Evolutionary conservation across 2,329 filamentous ascomycete species (phyloP).

Genomic region (Zasmidium citrigriseum): DNA sequence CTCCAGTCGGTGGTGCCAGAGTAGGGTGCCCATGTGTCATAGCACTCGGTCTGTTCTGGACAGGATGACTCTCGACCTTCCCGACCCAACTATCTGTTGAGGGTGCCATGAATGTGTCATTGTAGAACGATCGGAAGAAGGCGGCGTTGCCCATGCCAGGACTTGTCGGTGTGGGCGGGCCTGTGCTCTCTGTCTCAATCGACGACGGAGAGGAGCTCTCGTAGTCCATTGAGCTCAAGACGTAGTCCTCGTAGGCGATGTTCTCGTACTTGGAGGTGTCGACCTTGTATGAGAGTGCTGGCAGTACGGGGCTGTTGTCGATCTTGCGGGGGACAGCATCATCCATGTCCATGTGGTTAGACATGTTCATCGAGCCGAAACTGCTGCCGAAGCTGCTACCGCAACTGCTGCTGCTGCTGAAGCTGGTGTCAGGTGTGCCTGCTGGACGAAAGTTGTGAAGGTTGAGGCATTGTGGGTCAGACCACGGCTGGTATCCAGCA

Average conservation of each 20-base stretch:
- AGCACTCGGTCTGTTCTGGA: background rate
- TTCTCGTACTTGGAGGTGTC: conserved; percentile 23
- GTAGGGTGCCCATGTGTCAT: background rate
- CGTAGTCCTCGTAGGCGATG: conserved; percentile 21
- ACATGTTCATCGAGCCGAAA: background rate
- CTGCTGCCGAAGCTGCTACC: conserved; percentile 3
- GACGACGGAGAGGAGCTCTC: conserved; percentile 24
- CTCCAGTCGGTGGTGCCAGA: background rate
- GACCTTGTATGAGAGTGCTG: conserved; percentile 12
- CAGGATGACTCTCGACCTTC: background rate
- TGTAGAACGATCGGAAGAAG: background rate
- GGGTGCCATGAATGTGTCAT: background rate
- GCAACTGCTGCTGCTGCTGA: background rate
- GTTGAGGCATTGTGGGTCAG: background rate
- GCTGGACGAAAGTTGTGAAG: background rate
- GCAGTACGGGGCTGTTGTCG: conserved; percentile 9
- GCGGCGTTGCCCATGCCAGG: conserved; percentile 2
- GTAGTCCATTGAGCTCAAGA: conserved; percentile 17
- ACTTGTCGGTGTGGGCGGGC: conserved; percentile 22
- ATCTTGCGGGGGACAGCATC: conserved; percentile 2
- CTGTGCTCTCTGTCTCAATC: conserved; percentile 15
- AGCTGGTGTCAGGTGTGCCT: background rate
- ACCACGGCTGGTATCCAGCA: background rate
- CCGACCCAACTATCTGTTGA: background rate
- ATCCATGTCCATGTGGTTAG: background rate